phyloP scores from a whole-genome alignment of 345 rosid species.

The Populus ilicifolia region DNA sequence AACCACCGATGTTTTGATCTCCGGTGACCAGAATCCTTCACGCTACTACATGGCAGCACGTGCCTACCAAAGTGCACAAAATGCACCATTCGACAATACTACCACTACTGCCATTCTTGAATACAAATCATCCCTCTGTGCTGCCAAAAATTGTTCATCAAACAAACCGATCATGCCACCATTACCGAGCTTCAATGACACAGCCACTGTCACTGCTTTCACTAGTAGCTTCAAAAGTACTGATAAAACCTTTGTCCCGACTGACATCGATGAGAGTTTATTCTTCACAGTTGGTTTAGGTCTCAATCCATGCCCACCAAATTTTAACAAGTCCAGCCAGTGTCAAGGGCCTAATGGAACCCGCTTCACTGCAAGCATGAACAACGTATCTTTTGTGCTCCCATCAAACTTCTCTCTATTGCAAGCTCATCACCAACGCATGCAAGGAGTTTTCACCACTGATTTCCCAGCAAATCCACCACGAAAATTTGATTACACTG shows the following conservation, averaged over 20 bases:
- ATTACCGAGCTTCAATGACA: constrained; percentile 24
- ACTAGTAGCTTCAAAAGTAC: constrained; percentile 19
- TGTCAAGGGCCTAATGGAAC: constrained; percentile 34
- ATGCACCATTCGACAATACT: constrained; percentile 27
- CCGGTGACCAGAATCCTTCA: constrained; percentile 20
- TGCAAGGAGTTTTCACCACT: constrained; percentile 32
- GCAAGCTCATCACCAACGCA: constrained; percentile 37
- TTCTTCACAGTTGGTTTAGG: constrained; percentile 27
- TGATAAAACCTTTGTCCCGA: constrained; percentile 14
- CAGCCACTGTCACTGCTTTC: constrained; percentile 24
- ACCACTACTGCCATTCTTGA: constrained; percentile 30
- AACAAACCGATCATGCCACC: constrained; percentile 27
- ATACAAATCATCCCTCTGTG: constrained; percentile 25
- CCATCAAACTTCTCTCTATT: constrained; percentile 30
- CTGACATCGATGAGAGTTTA: constrained; percentile 18
- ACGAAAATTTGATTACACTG: constrained; percentile 31
- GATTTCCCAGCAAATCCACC: constrained; percentile 42
- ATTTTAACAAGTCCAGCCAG: constrained; percentile 19
- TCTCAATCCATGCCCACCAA: constrained; percentile 19
- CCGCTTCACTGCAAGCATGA: constrained; percentile 42
- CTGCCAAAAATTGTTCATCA: constrained; percentile 9
- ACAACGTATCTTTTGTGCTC: constrained; percentile 40
- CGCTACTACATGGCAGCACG: constrained; percentile 26
- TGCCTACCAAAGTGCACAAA: constrained; percentile 25
- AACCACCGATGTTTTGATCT: constrained; percentile 31